Percentiles rank a stretch among this genome's conserved stretches.
phyloP scores from a whole-genome alignment of 116 monocot species.

The Cymodocea nodosa region DNA sequence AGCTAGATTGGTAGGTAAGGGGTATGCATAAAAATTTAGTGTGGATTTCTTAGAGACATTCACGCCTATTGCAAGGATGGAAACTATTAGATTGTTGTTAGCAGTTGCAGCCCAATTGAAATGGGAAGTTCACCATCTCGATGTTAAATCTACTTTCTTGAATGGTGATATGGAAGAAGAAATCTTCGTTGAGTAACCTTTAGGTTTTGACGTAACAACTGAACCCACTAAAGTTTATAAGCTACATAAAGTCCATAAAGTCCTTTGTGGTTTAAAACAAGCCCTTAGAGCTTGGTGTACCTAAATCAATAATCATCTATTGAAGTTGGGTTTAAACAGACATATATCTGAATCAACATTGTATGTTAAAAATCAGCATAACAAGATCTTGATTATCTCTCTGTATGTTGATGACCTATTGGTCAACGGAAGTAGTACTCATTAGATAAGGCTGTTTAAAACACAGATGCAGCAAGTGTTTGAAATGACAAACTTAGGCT shows the following conservation, averaged over 20 bases:
- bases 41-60: neutral
- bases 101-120: neutral
- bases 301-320: neutral
- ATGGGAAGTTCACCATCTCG: neutral
- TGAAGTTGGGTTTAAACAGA: neutral
- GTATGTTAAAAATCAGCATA: neutral
- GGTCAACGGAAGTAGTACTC: neutral
- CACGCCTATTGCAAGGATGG: neutral
- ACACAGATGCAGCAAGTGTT: neutral
- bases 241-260: neutral
- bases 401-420: slow-evolving; percentile 2
- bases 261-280: neutral
- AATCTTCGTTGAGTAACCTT: neutral
- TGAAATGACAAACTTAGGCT: neutral
- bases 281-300: neutral
- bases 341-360: neutral
- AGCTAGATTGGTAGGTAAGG: too few species aligned
- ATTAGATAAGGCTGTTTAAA: neutral
- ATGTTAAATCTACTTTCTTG: neutral
- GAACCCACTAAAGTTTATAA: neutral
- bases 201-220: neutral
- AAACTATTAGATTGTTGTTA: neutral
- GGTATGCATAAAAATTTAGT: too few species aligned
- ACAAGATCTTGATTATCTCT: neutral
- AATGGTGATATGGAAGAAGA: too few species aligned